Conservation (phyloP, 2,329 filamentous ascomycete species). For the Aureobasidium sp. region DNA sequence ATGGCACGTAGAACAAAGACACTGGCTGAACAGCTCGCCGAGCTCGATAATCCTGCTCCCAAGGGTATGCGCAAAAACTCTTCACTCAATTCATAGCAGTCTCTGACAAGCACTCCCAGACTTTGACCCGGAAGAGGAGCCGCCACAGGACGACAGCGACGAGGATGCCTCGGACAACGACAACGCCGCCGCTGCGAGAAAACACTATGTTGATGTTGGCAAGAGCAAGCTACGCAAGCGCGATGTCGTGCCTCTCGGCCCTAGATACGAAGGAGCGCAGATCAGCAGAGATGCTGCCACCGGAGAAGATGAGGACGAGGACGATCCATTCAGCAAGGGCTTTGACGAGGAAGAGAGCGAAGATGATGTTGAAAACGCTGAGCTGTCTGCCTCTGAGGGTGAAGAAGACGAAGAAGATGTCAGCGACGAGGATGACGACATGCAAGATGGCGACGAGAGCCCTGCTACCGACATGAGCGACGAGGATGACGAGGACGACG, state of each 20-base stretch:
- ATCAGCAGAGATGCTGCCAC: slow-evolving; percentile 64
- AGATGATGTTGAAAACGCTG: slow-evolving; percentile 23
- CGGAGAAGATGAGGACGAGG: slow-evolving; percentile 40
- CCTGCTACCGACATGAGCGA: slow-evolving; percentile 41
- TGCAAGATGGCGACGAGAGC: slow-evolving; percentile 31
- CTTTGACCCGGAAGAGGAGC: slow-evolving; percentile 68
- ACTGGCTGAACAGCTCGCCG: slow-evolving; percentile 23
- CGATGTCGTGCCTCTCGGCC: slow-evolving; percentile 62
- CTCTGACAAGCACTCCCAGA: slow-evolving; percentile 45
- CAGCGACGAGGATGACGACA: slow-evolving; percentile 24
- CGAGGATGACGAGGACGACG: slow-evolving; percentile 28
- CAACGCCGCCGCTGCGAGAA: slow-evolving; percentile 54
- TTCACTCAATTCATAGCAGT: not conserved
- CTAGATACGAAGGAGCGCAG: slow-evolving; percentile 70
- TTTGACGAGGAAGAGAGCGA: slow-evolving; percentile 42
- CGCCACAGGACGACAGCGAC: slow-evolving; percentile 51
- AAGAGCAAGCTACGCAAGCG: slow-evolving; percentile 79
- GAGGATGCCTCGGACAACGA: slow-evolving; percentile 44
- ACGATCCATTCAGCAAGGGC: slow-evolving; percentile 41
- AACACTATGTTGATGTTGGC: slow-evolving; percentile 77
- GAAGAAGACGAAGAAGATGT: slow-evolving; percentile 20
- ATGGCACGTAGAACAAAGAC: slow-evolving; percentile 17
- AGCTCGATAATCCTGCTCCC: slow-evolving; percentile 23
- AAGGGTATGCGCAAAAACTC: slow-evolving; percentile 22
- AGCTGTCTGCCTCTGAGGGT: slow-evolving; percentile 33